These are phyloP conservation scores for Tetrahymena elliotti DNA, from an alignment of 73 alveolate genomes.

Conservation along the genomic window DNA sequence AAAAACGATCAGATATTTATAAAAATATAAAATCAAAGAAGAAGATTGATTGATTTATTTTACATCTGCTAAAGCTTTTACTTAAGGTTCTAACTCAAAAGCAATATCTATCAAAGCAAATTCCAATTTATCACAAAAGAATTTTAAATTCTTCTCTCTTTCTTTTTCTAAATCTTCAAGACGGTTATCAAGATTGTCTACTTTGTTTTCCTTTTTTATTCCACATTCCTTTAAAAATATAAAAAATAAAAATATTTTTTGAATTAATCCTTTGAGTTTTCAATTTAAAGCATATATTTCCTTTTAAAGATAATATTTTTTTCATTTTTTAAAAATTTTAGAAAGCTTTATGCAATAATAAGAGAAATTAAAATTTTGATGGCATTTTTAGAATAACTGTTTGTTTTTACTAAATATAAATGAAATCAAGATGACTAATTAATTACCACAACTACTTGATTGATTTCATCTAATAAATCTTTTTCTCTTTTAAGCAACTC, in stretches of 20 bases:
- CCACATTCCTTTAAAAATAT: not conserved
- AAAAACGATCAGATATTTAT: not conserved
- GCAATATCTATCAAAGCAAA: constrained; percentile 27
- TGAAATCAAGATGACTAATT: not conserved
- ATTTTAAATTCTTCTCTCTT: constrained; percentile 21
- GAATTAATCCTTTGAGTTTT: too few relatives aligned
- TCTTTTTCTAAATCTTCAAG: constrained; percentile 33
- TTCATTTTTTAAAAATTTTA: too few relatives aligned
- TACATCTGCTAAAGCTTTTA: not conserved
- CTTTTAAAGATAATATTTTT: too few relatives aligned
- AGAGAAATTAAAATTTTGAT: too few relatives aligned
- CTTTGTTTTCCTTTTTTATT: constrained; percentile 27
- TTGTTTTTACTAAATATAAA: not conserved
- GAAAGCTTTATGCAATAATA: not conserved
- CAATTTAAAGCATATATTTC: too few relatives aligned
- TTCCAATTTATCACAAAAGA: constrained; percentile 25
- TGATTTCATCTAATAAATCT: constrained; percentile 24
- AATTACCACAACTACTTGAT: constrained; percentile 1
- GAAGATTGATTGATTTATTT: not conserved
- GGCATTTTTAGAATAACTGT: too few relatives aligned
- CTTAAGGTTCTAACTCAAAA: constrained; percentile 38
- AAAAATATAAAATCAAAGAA: not conserved
- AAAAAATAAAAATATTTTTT: not conserved
- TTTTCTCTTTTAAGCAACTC: constrained; percentile 26
- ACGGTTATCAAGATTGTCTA: constrained; percentile 18